phyloP scores from a whole-genome alignment of 768 basidiomycete species.

The Boletellus emodensis region DNA sequence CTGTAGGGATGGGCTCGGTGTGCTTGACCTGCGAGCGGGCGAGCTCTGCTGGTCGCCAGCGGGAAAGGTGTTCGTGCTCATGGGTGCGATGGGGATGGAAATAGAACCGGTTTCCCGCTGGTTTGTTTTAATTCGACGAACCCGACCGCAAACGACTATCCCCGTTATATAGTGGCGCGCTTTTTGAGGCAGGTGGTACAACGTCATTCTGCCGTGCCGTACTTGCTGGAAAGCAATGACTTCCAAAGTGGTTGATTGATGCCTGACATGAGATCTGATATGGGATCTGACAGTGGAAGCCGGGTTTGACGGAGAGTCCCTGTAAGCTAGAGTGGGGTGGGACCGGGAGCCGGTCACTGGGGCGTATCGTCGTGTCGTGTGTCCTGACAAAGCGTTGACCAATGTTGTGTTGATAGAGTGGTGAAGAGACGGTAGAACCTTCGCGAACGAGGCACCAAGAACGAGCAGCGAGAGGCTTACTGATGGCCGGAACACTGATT shows the following conservation, averaged over 20 bases:
- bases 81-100: background rate
- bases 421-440: background rate
- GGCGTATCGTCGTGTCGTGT: background rate
- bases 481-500: too few relatives aligned
- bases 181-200: background rate
- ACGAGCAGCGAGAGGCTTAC: background rate
- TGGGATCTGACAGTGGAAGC: background rate
- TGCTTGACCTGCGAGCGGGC: background rate
- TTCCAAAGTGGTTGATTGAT: background rate
- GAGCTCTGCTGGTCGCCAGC: conserved; percentile 5
- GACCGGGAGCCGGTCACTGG: background rate
- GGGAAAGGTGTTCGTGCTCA: conserved; percentile 1
- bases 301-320: background rate
- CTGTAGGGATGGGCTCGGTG: conserved; percentile 30
- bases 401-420: background rate
- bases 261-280: too few relatives aligned
- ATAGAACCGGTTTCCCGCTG: background rate
- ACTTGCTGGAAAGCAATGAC: background rate
- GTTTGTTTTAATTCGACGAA: background rate
- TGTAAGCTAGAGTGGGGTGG: background rate
- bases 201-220: background rate
- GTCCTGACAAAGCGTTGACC: conserved; percentile 7
- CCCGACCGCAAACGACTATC: background rate
- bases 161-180: conserved; percentile 12
- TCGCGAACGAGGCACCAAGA: too few relatives aligned